These are phyloP conservation scores for Plantago coronopus DNA, from an alignment of 305 asterid genomes.

Conservation along the genomic window DNA sequence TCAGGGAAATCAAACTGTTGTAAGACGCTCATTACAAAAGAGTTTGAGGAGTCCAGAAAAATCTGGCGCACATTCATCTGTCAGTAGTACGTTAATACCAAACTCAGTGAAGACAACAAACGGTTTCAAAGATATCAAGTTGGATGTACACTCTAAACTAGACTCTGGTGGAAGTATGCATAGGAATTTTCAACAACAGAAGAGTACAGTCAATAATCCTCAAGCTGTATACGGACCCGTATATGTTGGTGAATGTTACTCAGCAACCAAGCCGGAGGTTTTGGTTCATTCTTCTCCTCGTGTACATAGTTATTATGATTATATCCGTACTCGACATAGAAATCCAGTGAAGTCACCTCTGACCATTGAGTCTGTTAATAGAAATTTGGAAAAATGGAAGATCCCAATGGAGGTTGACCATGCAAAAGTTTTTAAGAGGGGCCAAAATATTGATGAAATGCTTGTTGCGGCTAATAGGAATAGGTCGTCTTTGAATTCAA, in stretches of 20 bases:
- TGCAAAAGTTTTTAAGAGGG: conserved; percentile 21
- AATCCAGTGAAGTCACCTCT: conserved; percentile 15
- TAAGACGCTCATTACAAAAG: conserved; percentile 11
- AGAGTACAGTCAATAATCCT: conserved; percentile 20
- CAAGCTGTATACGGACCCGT: conserved; percentile 14
- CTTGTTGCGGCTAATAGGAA: conserved; percentile 20
- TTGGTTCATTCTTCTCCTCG: neutral
- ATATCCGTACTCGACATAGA: conserved; percentile 2
- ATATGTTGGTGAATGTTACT: conserved; percentile 1
- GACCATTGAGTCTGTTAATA: conserved; percentile 17
- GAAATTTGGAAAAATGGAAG: conserved; percentile 15
- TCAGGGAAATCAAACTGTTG: conserved; percentile 35
- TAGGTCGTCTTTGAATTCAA: conserved; percentile 11
- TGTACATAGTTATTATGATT: neutral
- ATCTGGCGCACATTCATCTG: no score
- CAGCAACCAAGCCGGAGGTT: neutral
- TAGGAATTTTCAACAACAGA: conserved; percentile 18
- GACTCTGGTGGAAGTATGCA: conserved; percentile 7
- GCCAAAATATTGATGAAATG: conserved; percentile 20
- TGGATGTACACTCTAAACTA: no score
- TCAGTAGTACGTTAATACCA: no score
- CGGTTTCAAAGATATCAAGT: no score
- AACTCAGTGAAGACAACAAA: no score
- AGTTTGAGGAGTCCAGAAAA: no score
- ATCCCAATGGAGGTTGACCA: conserved; percentile 14